Evolutionary conservation across 306 rosid species (phyloP).

Genomic region (Begonia peltatifolia): DNA sequence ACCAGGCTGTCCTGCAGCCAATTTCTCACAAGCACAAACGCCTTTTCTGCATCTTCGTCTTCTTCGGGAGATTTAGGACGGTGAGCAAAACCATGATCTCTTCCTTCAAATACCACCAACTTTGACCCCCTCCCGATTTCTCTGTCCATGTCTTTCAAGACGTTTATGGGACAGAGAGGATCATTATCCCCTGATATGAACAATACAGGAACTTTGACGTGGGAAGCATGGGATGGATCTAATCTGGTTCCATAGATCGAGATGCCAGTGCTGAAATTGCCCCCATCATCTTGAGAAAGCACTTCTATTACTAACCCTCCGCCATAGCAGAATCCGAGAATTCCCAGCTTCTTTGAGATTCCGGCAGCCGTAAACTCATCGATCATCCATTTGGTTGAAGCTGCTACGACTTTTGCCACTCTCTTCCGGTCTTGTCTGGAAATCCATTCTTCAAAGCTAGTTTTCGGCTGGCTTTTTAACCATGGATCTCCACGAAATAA

Average conservation of each 20-base stretch:
- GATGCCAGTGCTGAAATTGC: constrained; percentile 41
- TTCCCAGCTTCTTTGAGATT: constrained; percentile 53
- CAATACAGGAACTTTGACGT: constrained; percentile 41
- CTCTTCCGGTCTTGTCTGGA: constrained; percentile 29
- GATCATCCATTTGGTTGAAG: constrained; percentile 59
- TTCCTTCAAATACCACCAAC: constrained; percentile 39
- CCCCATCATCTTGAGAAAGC: constrained; percentile 39
- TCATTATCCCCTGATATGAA: constrained; percentile 61
- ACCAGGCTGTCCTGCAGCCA: constrained; percentile 44
- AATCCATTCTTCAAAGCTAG: constrained; percentile 34
- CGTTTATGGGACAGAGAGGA: constrained; percentile 40
- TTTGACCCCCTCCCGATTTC: constrained; percentile 29
- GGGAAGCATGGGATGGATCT: constrained; percentile 22
- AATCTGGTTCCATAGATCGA: constrained; percentile 62
- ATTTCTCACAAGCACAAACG: constrained; percentile 48
- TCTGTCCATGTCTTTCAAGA: constrained; percentile 22
- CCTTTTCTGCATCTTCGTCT: constrained; percentile 74
- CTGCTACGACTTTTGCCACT: constrained; percentile 35
- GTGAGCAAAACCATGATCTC: constrained; percentile 81
- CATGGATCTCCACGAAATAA: constrained; percentile 57
- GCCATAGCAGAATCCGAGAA: constrained; percentile 62
- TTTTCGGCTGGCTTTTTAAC: constrained; percentile 30
- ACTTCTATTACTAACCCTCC: constrained; percentile 59
- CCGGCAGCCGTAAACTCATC: constrained; percentile 62
- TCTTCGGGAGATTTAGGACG: constrained; percentile 61